phyloP scores from a whole-genome alignment of 768 basidiomycete species.

The Suillus americanus region DNA sequence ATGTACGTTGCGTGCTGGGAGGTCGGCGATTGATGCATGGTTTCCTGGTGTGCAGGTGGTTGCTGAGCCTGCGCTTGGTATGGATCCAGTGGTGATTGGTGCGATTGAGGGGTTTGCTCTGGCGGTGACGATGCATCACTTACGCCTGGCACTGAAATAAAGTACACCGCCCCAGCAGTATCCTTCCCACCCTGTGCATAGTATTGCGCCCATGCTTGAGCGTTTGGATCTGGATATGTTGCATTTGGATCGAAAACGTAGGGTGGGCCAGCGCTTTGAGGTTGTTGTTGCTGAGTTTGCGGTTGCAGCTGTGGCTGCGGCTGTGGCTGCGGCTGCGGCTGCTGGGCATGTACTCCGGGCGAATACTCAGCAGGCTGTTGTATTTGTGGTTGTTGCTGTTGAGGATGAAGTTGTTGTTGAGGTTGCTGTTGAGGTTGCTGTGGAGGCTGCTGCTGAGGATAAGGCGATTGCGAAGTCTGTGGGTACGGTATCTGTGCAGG shows the following conservation, averaged over 20 bases:
- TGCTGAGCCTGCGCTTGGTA: slow-evolving; percentile 16
- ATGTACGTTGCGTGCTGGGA: slow-evolving; percentile 15
- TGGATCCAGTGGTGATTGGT: slow-evolving; percentile 11
- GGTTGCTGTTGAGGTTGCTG: slow-evolving; percentile 36
- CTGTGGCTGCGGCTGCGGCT: slow-evolving; percentile 19
- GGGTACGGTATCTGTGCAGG: slow-evolving; percentile 20
- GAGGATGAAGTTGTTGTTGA: slow-evolving; percentile 38
- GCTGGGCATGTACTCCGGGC: slow-evolving; percentile 14
- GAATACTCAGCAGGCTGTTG: slow-evolving; percentile 16
- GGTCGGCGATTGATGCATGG: slow-evolving; percentile 13
- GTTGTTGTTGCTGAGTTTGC: slow-evolving; percentile 29
- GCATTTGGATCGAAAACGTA: slow-evolving; percentile 61
- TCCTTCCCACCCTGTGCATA: slow-evolving; percentile 81
- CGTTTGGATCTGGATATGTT: slow-evolving; percentile 76
- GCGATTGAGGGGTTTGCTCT: slow-evolving; percentile 11
- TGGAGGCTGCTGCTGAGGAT: slow-evolving; percentile 33
- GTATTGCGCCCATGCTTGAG: slow-evolving; percentile 85
- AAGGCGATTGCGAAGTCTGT: slow-evolving; percentile 31
- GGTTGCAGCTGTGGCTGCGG: slow-evolving; percentile 16
- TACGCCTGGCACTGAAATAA: slow-evolving; percentile 74
- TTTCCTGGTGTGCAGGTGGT: slow-evolving; percentile 14
- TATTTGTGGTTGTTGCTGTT: slow-evolving; percentile 36
- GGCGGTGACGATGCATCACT: slow-evolving; percentile 40
- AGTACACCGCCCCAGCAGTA: slow-evolving; percentile 75
- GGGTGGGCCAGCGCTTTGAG: slow-evolving; percentile 39